Conservation (phyloP, 2,329 filamentous ascomycete species). For the Beauveria bassiana region DNA sequence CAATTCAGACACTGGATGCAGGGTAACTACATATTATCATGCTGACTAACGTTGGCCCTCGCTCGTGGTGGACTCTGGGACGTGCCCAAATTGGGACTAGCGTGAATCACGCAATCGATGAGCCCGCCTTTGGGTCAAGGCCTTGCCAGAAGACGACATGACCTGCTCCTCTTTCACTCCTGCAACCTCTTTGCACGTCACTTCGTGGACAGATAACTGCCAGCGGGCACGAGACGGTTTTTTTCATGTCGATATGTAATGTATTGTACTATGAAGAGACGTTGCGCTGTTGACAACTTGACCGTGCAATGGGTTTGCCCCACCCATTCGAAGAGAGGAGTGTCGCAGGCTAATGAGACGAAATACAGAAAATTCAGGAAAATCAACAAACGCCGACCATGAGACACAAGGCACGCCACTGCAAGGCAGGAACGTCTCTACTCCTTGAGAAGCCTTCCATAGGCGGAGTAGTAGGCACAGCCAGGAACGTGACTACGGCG, state of each 20-base stretch:
- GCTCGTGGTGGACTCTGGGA: not conserved
- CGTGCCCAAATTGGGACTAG: conserved; percentile 17
- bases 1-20: not conserved
- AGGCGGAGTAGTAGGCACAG: conserved; percentile 63
- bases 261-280: conserved; percentile 10
- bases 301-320: conserved; percentile 1
- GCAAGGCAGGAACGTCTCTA: conserved; percentile 14
- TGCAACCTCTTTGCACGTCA: conserved; percentile 17
- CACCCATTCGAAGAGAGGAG: not conserved
- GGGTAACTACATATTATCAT: not conserved
- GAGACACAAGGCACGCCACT: conserved; percentile 7
- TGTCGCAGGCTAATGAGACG: conserved; percentile 8
- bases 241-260: conserved; percentile 16
- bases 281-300: not conserved
- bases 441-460: conserved; percentile 41
- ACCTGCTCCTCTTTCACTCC: conserved; percentile 11
- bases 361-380: conserved; percentile 9
- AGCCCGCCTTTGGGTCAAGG: conserved; percentile 16
- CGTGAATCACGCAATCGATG: conserved; percentile 26
- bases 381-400: conserved; percentile 11
- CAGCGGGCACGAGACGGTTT: conserved; percentile 13
- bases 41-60: not conserved
- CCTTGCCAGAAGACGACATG: conserved; percentile 15
- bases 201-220: conserved; percentile 4
- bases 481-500: conserved; percentile 63